Percentiles rank a stretch among this genome's conserved stretches.
Evolutionary conservation across 2,329 filamentous ascomycete species (phyloP).

Genomic region (Cytospora leucostoma): DNA sequence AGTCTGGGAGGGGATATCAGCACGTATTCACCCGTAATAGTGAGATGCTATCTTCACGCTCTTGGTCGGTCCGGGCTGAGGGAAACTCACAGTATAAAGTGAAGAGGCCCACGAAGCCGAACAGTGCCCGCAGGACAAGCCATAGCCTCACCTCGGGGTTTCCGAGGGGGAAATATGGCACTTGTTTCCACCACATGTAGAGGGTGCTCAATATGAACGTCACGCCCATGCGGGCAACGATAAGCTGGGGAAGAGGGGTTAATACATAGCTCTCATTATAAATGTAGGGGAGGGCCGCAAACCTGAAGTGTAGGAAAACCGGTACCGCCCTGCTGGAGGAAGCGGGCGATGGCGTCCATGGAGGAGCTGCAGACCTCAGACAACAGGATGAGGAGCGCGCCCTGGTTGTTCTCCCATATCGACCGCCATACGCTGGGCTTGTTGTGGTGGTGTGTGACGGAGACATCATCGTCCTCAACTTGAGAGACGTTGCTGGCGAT

Average conservation of each 20-base stretch:
- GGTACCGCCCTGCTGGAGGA: conserved; percentile 23
- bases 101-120: conserved; percentile 26
- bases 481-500: not conserved
- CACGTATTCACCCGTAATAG: not conserved
- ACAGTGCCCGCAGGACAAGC: conserved; percentile 25
- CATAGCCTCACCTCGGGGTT: conserved; percentile 21
- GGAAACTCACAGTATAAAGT: conserved; percentile 23
- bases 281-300: not conserved
- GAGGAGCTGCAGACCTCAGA: conserved; percentile 23
- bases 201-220: conserved; percentile 18
- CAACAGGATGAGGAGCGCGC: conserved; percentile 24
- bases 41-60: too few relatives aligned
- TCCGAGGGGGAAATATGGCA: conserved; percentile 25
- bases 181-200: conserved; percentile 25
- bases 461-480: not conserved
- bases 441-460: not conserved
- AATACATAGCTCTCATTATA: not conserved
- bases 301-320: conserved; percentile 26
- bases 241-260: conserved; percentile 4
- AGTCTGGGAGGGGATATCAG: conserved; percentile 37
- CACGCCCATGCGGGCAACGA: conserved; percentile 23
- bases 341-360: conserved; percentile 26
- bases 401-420: conserved; percentile 26
- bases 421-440: conserved; percentile 14
- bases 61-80: not conserved